Conservation (phyloP, 148 eudicot species). For the Camellia lanceoleosa region DNA sequence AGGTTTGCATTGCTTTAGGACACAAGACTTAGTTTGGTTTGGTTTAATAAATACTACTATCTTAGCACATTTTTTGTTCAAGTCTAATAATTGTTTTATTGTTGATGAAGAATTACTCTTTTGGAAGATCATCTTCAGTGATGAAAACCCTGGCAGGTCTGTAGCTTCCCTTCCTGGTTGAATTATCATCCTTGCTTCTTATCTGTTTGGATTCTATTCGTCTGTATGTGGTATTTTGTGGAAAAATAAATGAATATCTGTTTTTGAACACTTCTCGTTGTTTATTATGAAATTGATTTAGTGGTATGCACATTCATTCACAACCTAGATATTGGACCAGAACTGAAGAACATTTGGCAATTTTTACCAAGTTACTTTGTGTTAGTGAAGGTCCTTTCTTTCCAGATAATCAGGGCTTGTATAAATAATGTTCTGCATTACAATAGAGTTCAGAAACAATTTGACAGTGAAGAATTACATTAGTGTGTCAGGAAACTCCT, state of each 20-base stretch:
- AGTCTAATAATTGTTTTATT: slow-evolving; percentile 18
- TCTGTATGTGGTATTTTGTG: neutral
- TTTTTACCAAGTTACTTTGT: neutral
- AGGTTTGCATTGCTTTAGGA: slow-evolving; percentile 44
- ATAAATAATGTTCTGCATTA: too few species aligned
- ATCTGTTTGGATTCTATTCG: neutral
- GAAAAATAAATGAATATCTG: neutral
- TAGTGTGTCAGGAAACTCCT: too few species aligned
- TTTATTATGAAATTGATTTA: neutral
- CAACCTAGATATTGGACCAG: neutral
- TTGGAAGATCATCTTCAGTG: slow-evolving; percentile 88
- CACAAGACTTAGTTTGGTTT: neutral
- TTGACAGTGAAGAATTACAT: too few species aligned
- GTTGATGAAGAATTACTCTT: slow-evolving; percentile 75
- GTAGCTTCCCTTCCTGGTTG: slow-evolving; percentile 11
- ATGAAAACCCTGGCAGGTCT: slow-evolving; percentile 93
- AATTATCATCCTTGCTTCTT: neutral
- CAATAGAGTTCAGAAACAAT: too few species aligned
- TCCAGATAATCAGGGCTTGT: too few species aligned
- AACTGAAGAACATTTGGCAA: neutral
- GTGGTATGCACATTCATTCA: neutral
- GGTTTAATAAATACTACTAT: neutral
- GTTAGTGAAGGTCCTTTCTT: too few species aligned
- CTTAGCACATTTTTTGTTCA: neutral
- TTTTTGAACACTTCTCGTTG: neutral